These are phyloP conservation scores for Pyricularia grisea DNA, from an alignment of 2,329 filamentous ascomycete species.

Conservation along the genomic window DNA sequence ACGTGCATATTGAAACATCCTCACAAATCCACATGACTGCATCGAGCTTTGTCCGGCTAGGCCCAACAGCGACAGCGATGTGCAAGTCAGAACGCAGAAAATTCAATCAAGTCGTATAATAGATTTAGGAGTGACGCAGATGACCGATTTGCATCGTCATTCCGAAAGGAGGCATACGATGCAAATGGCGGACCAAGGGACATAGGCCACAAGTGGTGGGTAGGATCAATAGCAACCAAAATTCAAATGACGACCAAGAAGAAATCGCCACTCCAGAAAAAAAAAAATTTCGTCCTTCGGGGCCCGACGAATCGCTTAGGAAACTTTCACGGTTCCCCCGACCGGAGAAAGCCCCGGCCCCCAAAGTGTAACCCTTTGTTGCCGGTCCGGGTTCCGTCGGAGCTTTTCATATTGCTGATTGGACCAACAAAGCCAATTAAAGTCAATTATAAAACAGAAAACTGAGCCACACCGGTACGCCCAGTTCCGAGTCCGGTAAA, in stretches of 20 bases:
- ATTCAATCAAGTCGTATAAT: neutral
- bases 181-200: no score
- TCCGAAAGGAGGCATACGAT: neutral
- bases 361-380: neutral
- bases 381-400: neutral
- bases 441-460: neutral
- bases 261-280: neutral
- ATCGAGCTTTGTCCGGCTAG: neutral
- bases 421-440: neutral
- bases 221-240: neutral
- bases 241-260: neutral
- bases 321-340: neutral
- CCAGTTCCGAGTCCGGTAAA: neutral
- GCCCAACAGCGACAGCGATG: neutral
- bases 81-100: neutral
- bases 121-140: neutral
- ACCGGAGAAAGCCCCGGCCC: no score
- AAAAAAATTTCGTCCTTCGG: neutral
- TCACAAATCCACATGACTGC: neutral
- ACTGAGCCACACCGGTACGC: neutral
- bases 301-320: neutral
- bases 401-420: neutral
- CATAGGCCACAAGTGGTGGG: neutral
- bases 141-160: neutral
- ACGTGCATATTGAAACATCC: neutral